These are phyloP conservation scores for Phytophthora nicotianae DNA, from an alignment of 352 stramenopile species.

Conservation along the genomic window DNA sequence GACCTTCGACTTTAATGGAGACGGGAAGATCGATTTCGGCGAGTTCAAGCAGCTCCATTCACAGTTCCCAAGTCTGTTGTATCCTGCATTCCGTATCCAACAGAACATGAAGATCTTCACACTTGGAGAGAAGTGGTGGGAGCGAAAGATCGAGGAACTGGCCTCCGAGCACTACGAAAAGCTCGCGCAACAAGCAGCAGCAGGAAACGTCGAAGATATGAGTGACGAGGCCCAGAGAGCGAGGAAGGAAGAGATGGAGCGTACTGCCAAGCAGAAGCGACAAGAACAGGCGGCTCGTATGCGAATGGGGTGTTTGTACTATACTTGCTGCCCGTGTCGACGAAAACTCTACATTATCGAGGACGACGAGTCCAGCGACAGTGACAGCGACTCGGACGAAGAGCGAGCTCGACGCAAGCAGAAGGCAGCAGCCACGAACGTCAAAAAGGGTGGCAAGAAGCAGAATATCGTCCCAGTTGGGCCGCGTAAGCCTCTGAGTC, in stretches of 20 bases:
- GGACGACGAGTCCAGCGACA: conserved; percentile 42
- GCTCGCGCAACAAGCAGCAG: conserved; percentile 37
- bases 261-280: conserved; percentile 48
- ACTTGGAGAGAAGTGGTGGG: conserved; percentile 70
- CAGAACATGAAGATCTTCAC: conserved; percentile 76
- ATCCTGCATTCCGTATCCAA: conserved; percentile 75
- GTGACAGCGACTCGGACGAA: conserved; percentile 42
- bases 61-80: conserved; percentile 69
- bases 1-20: conserved; percentile 70
- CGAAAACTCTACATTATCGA: conserved; percentile 64
- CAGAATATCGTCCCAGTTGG: conserved; percentile 62
- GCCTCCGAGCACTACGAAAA: conserved; percentile 50
- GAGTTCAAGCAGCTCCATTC: conserved; percentile 71
- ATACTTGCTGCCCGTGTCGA: conserved; percentile 68
- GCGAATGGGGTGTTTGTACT: conserved; percentile 71
- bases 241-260: conserved; percentile 35
- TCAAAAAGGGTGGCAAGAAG: conserved; percentile 40
- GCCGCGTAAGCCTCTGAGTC: conserved; percentile 63
- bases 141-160: conserved; percentile 61
- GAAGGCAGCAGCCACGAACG: conserved; percentile 8
- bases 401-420: conserved; percentile 30
- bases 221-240: conserved; percentile 37
- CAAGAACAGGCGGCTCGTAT: conserved; percentile 64
- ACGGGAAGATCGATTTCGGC: conserved; percentile 75
- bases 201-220: conserved; percentile 37